Base-by-base conservation (phyloP, 352 stramenopile genomes). In the Pythium volutum region DNA sequence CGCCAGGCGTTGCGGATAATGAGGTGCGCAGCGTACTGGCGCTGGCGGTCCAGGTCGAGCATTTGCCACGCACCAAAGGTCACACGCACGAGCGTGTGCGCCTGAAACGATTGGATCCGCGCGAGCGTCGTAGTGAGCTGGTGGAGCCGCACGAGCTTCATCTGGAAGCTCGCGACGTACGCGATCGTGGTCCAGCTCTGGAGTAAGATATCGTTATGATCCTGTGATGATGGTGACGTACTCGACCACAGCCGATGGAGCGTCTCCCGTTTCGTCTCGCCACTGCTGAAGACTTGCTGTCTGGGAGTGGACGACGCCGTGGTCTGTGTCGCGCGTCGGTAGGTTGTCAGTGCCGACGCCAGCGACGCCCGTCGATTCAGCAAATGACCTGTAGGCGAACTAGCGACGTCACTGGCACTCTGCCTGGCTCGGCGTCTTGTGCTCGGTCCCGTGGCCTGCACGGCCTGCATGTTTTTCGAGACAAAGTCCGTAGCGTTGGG, bases 11-110 rank as follows among this genome's bases (percentile, higher is more conserved):
- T 84, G 15, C 56, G 46, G 4, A 64, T 55, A 27, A 88, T 79
- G 2, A 87, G 36, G 7, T 66, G 63, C 14, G 26, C 67, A 22
- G 39, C 69, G 59, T 71, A 79, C 39, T 62, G 57, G 31, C 39
- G 45, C 25, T 61, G 49, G 23, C 62, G 69, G 43, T 53, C 27
- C 27, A 26, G 71, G 59, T 76, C 62, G 45, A 78, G 66, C 26
- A 60, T 64, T 23, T 67, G 69, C 79, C 79, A 88, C 16, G 55
- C 67, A 2, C 36, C 16, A n/a, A 88, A 81, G 2, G 69, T 73
- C 23, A 84, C 51, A 1, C 41, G 50, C 45, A 75, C 58, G 16
- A 64, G 62, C n/a, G 70, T 74, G n/a, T 53, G 20, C 25, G 67
- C 41, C 42, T 84, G 59, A 5, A 71, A 50, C 3, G n/a, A 25